These are phyloP conservation scores for Astraeus odoratus DNA, from an alignment of 768 basidiomycete genomes.

Conservation along the genomic window DNA sequence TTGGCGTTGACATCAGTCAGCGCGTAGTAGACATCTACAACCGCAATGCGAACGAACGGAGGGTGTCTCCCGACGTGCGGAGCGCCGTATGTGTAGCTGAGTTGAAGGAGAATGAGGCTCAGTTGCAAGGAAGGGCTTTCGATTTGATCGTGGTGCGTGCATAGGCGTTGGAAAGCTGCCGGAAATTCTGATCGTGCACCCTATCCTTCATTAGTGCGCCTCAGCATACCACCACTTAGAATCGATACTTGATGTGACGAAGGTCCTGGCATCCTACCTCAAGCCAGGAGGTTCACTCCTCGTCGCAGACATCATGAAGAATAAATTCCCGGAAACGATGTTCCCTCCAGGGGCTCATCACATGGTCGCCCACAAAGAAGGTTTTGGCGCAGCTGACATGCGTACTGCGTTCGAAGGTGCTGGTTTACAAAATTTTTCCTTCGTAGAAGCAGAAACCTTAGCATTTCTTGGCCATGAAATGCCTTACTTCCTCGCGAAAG, in stretches of 20 bases:
- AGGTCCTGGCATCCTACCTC: conserved; percentile 43
- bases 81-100: conserved; percentile 41
- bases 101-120: conserved; percentile 39
- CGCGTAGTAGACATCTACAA: conserved; percentile 58
- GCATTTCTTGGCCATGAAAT: conserved; percentile 26
- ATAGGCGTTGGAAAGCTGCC: not conserved
- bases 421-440: conserved; percentile 38
- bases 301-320: conserved; percentile 43
- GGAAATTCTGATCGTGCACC: not conserved
- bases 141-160: conserved; percentile 56
- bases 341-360: conserved; percentile 27
- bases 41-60: conserved; percentile 43
- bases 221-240: conserved; percentile 53
- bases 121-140: conserved; percentile 48
- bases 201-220: conserved; percentile 37
- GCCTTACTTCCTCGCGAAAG: conserved; percentile 45
- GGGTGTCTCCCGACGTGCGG: conserved; percentile 55
- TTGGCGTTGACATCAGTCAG: conserved; percentile 67
- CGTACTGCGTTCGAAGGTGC: conserved; percentile 40
- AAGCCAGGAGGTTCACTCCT: conserved; percentile 51
- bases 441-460: conserved; percentile 26
- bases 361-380: conserved; percentile 44
- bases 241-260: conserved; percentile 40
- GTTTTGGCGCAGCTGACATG: conserved; percentile 42
- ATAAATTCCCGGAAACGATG: conserved; percentile 12